Evolutionary conservation across 768 basidiomycete species (phyloP).

Genomic region (Hericium alpestre): DNA sequence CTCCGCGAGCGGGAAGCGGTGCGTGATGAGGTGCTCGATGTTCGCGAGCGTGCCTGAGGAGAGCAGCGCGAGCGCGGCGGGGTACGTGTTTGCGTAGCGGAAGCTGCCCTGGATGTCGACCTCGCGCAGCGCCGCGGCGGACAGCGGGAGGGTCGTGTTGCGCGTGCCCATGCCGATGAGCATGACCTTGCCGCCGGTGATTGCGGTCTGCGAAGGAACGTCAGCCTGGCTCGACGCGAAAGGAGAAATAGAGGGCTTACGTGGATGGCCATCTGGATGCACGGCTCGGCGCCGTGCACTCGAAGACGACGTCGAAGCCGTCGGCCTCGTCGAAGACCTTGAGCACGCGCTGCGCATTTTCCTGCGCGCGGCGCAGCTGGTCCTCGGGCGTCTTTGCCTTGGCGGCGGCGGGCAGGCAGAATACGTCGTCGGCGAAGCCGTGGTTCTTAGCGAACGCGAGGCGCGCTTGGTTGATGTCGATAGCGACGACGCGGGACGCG

Average conservation of each 20-base stretch:
- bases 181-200: conserved; percentile 81
- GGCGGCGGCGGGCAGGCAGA: conserved; percentile 42
- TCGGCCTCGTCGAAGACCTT: conserved; percentile 47
- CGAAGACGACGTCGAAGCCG: conserved; percentile 89
- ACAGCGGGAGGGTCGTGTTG: conserved; percentile 73
- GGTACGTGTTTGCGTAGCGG: conserved; percentile 85
- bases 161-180: conserved; percentile 94
- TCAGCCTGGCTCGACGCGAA: conserved; percentile 2
- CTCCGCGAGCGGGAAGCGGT: conserved; percentile 57
- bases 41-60: conserved; percentile 54
- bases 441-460: conserved; percentile 66
- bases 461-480: conserved; percentile 79
- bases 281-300: conserved; percentile 93
- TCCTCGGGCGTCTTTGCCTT: conserved; percentile 46
- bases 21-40: conserved; percentile 69
- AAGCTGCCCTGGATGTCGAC: conserved; percentile 91
- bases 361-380: conserved; percentile 49
- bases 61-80: conserved; percentile 65
- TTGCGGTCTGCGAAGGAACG: conserved; percentile 48
- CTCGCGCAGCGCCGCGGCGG: conserved; percentile 73
- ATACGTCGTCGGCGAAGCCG: conserved; percentile 70
- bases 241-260: conserved; percentile 38
- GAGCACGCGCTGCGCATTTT: conserved; percentile 41
- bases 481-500: conserved; percentile 59
- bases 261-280: conserved; percentile 84